These are phyloP conservation scores for Myriosclerotinia scirpicola DNA, from an alignment of 2,329 filamentous ascomycete species.

Conservation along the genomic window DNA sequence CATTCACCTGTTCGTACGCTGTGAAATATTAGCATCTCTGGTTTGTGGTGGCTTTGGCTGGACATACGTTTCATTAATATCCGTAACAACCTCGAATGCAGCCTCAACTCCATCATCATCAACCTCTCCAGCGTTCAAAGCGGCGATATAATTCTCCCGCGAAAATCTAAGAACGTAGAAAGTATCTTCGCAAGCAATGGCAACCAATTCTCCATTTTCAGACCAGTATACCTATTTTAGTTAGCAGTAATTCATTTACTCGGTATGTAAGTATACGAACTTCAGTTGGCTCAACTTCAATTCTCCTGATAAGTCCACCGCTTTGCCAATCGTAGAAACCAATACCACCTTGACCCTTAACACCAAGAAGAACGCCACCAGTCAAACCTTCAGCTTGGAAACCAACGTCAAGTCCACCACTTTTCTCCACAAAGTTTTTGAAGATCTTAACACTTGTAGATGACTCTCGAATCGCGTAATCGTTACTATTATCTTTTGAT, in stretches of 20 bases:
- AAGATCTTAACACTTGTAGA: constrained; percentile 93
- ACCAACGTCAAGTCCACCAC: constrained; percentile 84
- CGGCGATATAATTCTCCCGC: constrained; percentile 82
- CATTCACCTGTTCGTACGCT: constrained; percentile 92
- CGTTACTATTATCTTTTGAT: constrained; percentile 95
- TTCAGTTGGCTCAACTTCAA: constrained; percentile 70
- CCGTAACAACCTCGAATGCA: constrained; percentile 93
- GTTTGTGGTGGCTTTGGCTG: neutral
- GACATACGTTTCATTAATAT: constrained; percentile 80
- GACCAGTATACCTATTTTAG: constrained; percentile 82
- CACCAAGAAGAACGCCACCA: constrained; percentile 86
- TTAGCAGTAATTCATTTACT: constrained; percentile 19
- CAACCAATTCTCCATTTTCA: constrained; percentile 89
- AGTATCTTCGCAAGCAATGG: constrained; percentile 89
- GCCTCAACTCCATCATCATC: constrained; percentile 88
- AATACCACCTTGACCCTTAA: constrained; percentile 91
- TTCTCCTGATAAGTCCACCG: constrained; percentile 83
- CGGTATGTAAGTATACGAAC: constrained; percentile 25
- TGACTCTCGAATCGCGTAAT: constrained; percentile 96
- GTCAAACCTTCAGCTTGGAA: constrained; percentile 92
- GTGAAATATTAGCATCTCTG: constrained; percentile 32
- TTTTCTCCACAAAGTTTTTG: constrained; percentile 95
- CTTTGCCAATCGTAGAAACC: constrained; percentile 97
- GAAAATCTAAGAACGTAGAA: constrained; percentile 95
- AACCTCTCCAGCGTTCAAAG: constrained; percentile 75